These are phyloP conservation scores for Lachnellula arida DNA, from an alignment of 2,329 filamentous ascomycete species.

Conservation along the genomic window DNA sequence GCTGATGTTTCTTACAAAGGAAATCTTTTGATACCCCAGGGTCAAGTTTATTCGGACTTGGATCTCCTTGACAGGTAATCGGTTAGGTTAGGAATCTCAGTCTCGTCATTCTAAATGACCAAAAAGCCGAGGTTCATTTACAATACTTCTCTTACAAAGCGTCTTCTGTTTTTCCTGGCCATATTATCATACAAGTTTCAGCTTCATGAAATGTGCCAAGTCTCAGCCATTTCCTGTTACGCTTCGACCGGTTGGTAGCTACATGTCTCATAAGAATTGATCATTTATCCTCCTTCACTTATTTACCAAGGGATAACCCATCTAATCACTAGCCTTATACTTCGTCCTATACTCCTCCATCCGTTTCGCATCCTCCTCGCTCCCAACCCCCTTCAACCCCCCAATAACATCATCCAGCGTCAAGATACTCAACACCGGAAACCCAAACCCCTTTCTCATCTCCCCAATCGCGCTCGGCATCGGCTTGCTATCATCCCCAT, in stretches of 20 bases:
- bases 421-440: slow-evolving; percentile 79
- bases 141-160: no score
- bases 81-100: neutral
- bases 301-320: neutral
- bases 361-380: slow-evolving; percentile 56
- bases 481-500: slow-evolving; percentile 49
- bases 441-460: slow-evolving; percentile 74
- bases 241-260: no score
- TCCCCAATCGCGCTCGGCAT: slow-evolving; percentile 80
- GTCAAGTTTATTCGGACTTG: slow-evolving; percentile 1
- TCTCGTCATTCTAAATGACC: neutral
- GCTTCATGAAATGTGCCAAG: no score
- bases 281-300: no score
- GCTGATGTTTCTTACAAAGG: slow-evolving; percentile 12
- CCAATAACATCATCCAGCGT: slow-evolving; percentile 79
- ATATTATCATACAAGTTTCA: no score
- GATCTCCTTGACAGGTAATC: neutral
- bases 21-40: slow-evolving; percentile 19
- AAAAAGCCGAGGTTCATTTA: neutral
- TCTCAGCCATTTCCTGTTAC: no score
- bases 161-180: no score
- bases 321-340: slow-evolving; percentile 54
- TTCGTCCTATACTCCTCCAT: slow-evolving; percentile 70
- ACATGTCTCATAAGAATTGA: no score
- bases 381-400: slow-evolving; percentile 58